These are phyloP conservation scores for Piromyces sp. DNA, from an alignment of 192 early-diverging fungal species.

Conservation along the genomic window DNA sequence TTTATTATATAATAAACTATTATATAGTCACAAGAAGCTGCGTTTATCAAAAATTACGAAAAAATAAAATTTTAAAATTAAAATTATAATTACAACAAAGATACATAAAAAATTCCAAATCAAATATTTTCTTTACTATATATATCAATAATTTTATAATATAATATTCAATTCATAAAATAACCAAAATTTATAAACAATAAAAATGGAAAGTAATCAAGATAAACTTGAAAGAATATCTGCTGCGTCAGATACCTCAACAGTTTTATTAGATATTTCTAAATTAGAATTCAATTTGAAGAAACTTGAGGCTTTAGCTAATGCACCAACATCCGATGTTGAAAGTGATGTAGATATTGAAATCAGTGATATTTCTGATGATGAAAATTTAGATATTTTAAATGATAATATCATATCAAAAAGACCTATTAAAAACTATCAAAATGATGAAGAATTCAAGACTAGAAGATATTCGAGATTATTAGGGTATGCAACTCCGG, in stretches of 20 bases:
- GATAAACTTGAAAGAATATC: neutral
- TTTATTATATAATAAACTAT: too few species aligned
- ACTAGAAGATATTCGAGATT: neutral
- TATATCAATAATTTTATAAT: too few species aligned
- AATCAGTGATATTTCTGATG: neutral
- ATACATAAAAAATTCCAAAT: too few species aligned
- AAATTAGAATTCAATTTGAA: neutral
- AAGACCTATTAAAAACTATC: neutral
- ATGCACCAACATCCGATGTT: neutral
- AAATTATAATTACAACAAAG: too few species aligned
- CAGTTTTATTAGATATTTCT: neutral
- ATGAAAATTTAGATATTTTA: neutral
- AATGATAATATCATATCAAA: neutral
- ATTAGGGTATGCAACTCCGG: neutral
- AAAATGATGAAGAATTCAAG: neutral
- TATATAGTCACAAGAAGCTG: too few species aligned
- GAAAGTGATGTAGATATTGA: neutral
- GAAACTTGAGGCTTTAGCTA: neutral
- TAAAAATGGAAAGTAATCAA: neutral
- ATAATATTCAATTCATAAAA: too few species aligned
- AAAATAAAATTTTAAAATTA: too few species aligned
- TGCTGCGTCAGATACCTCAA: neutral
- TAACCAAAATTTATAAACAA: neutral
- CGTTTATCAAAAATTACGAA: too few species aligned
- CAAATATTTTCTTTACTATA: too few species aligned